Conservation (phyloP, 2,329 filamentous ascomycete genomes). For the Fusarium sp. region DNA sequence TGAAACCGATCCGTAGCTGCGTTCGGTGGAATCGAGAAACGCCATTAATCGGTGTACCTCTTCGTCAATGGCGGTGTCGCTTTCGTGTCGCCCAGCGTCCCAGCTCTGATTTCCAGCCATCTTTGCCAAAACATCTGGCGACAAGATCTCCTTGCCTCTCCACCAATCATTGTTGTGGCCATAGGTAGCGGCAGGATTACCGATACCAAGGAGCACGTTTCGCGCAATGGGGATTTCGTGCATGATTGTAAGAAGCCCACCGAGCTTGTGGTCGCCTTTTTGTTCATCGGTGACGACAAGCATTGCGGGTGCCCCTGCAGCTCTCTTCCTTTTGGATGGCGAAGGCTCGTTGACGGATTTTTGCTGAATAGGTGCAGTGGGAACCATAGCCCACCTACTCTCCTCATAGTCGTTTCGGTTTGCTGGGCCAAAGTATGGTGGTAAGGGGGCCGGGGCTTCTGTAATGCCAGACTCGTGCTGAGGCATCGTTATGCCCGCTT, state of each 20-base stretch:
- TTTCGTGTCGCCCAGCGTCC: conserved; percentile 42
- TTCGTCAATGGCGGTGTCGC: conserved; percentile 55
- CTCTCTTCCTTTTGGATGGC: conserved; percentile 59
- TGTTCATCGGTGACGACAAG: conserved; percentile 54
- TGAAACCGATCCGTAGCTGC: conserved; percentile 68
- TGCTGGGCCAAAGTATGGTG: conserved; percentile 68
- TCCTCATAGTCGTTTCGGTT: conserved; percentile 66
- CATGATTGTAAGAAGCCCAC: conserved; percentile 67
- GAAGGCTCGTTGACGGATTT: conserved; percentile 35
- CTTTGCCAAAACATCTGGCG: conserved; percentile 51
- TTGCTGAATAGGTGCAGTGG: conserved; percentile 47
- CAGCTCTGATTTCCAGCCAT: conserved; percentile 49
- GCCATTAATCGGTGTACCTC: conserved; percentile 72
- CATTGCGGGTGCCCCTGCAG: conserved; percentile 60
- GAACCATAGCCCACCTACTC: conserved; percentile 69
- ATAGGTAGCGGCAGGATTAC: conserved; percentile 58
- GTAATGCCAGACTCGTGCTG: conserved; percentile 64
- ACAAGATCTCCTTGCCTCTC: conserved; percentile 65
- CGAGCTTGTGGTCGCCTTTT: conserved; percentile 57
- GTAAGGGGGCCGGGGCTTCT: conserved; percentile 52
- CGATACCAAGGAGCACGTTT: conserved; percentile 63
- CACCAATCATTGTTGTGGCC: conserved; percentile 70
- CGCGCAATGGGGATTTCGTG: conserved; percentile 69
- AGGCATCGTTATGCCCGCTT: conserved; percentile 58
- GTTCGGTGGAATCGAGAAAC: conserved; percentile 69